These are phyloP conservation scores for Mycena haematopus DNA, from an alignment of 768 basidiomycete species.

Conservation along the genomic window DNA sequence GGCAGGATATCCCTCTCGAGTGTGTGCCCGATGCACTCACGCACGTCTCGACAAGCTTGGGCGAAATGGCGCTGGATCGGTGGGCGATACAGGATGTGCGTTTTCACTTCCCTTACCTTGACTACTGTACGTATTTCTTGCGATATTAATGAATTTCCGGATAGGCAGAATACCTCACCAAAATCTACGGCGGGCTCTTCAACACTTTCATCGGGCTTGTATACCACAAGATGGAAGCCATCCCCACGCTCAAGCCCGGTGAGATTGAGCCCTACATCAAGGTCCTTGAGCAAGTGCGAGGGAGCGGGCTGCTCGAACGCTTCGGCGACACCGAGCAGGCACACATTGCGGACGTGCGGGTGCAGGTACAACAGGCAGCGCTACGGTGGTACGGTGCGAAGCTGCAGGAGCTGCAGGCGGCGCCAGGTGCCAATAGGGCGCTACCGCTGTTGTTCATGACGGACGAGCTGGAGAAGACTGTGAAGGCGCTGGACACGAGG, in stretches of 20 bases:
- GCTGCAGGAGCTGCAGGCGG: conserved; percentile 65
- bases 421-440: conserved; percentile 82
- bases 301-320: conserved; percentile 65
- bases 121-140: too few relatives aligned
- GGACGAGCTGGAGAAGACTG: conserved; percentile 86
- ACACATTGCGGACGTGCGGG: conserved; percentile 26
- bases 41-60: conserved; percentile 69
- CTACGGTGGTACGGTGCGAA: conserved; percentile 67
- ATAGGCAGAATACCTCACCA: conserved; percentile 73
- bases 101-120: conserved; percentile 39
- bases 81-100: conserved; percentile 51
- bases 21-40: conserved; percentile 91
- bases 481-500: conserved; percentile 86
- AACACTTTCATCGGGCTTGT: conserved; percentile 85
- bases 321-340: conserved; percentile 51
- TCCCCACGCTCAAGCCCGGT: conserved; percentile 75
- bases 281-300: conserved; percentile 71
- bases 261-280: conserved; percentile 69
- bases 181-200: conserved; percentile 75
- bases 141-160: conserved; percentile 4
- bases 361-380: conserved; percentile 64
- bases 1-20: too few relatives aligned
- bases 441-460: conserved; percentile 84
- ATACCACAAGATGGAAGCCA: conserved; percentile 81
- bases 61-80: conserved; percentile 50